A percentile compares a stretch with the other conserved stretches of the same genome.
Conservation (phyloP, 2,329 filamentous ascomycete genomes). For the Diaporthe citrichinensis region DNA sequence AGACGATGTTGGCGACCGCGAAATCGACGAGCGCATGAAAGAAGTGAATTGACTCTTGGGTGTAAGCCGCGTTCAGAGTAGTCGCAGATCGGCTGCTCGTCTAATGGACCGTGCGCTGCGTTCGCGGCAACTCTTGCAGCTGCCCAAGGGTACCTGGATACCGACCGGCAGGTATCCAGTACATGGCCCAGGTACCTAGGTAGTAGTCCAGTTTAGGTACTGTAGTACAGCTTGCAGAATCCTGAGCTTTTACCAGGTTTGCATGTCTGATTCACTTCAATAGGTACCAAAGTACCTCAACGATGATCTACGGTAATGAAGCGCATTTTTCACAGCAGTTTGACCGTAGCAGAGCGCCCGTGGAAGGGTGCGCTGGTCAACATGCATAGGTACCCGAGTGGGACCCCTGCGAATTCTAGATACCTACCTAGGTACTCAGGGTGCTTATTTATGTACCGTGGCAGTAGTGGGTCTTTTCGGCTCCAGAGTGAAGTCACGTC, state of each 20-base stretch:
- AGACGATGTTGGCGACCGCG: slow-evolving; percentile 15
- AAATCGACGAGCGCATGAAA: slow-evolving; percentile 1
- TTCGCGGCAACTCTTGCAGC: slow-evolving; percentile 1
- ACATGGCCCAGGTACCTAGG: not conserved
- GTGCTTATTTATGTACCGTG: not conserved
- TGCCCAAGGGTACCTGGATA: slow-evolving; percentile 1
- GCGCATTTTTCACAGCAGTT: not conserved
- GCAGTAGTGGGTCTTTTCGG: not conserved
- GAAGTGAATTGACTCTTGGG: slow-evolving; percentile 34
- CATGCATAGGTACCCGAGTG: not conserved
- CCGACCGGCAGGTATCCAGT: not conserved
- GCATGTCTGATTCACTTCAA: not conserved
- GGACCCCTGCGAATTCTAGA: not conserved
- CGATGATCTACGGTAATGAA: not conserved
- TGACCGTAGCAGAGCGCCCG: not conserved
- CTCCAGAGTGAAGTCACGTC: slow-evolving; percentile 23
- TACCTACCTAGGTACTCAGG: not conserved
- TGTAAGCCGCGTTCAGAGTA: slow-evolving; percentile 31
- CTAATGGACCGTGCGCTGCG: slow-evolving; percentile 35
- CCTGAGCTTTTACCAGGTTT: not conserved
- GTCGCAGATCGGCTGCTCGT: slow-evolving; percentile 26
- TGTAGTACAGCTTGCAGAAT: not conserved
- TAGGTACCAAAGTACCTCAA: not conserved
- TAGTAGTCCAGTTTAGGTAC: no score
- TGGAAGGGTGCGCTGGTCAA: not conserved